Evolutionary conservation across 75 land plant genomes (phyloP).

Genomic region (Sequoiadendron giganteum): DNA sequence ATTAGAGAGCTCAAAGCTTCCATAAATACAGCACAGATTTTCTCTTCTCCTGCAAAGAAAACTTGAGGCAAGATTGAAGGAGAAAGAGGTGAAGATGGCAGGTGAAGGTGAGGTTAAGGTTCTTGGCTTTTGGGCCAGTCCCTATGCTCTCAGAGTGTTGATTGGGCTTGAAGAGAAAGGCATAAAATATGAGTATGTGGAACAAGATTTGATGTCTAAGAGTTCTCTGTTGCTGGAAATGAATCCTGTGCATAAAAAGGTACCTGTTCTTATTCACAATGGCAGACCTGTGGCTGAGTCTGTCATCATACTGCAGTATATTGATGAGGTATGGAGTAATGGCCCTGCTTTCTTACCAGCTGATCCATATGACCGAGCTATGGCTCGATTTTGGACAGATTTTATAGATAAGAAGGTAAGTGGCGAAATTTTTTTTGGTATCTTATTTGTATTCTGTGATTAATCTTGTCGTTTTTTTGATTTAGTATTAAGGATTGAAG

Average conservation of each 20-base stretch:
- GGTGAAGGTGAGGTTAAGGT: conserved; percentile 11
- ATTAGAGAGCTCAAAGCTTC: too few relatives aligned
- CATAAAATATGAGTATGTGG: conserved; percentile 17
- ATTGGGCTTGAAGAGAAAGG: too few relatives aligned
- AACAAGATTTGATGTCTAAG: not conserved
- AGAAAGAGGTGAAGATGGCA: too few relatives aligned
- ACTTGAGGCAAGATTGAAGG: too few relatives aligned
- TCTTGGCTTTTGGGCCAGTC: conserved; percentile 22
- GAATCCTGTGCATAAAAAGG: conserved; percentile 6
- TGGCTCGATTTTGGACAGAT: conserved; percentile 49
- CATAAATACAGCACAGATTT: too few relatives aligned
- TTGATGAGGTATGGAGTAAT: conserved; percentile 10
- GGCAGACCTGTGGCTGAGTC: conserved; percentile 16
- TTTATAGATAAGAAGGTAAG: conserved; percentile 39
- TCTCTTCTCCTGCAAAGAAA: too few relatives aligned
- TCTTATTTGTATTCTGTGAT: too few relatives aligned
- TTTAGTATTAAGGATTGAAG: too few relatives aligned
- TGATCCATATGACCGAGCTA: conserved; percentile 41
- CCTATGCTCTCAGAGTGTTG: too few relatives aligned
- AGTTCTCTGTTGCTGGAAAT: conserved; percentile 12
- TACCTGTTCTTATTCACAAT: conserved; percentile 15
- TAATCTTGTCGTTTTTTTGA: too few relatives aligned
- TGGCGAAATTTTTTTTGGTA: too few relatives aligned
- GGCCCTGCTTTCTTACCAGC: conserved; percentile 25
- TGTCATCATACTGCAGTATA: not conserved